Base-by-base conservation (phyloP, 108 stramenopile genomes). In the Nannochloropsis salina region DNA sequence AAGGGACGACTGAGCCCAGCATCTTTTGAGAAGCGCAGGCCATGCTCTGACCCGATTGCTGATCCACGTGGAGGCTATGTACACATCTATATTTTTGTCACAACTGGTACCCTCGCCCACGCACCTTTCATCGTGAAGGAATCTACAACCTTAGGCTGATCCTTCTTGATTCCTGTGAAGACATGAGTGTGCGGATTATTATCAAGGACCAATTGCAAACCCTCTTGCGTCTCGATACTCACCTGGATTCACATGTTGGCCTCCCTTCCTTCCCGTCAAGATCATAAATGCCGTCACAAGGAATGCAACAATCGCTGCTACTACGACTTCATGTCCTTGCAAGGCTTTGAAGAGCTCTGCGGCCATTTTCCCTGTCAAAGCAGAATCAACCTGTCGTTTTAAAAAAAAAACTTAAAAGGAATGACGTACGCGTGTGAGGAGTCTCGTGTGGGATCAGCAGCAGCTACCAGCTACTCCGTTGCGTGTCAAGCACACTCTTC, bases 241-340 rank as follows among this genome's bases (percentile, higher is more conserved):
- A 74, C 61, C 15, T 2, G 61, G 61, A n/a, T 74, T 74, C 20
- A 74, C 61, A n/a, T 74, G 61, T n/a, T n/a, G 15, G 61, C 20
- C n/a, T n/a, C 15, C 61, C n/a, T 74, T 74, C 61, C n/a, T 74
- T 15, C n/a, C 61, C 61, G 15, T 74, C 20, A 74, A 74, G n/a
- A 74, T 74, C 61, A 74, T 74, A n/a, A 74, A 74, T 15, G n/a
- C 61, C 61, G 61, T 74, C 61, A n/a, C 61, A 4, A 74, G 61
- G 15, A 74, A 74, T 15, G 61, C 61, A 15, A 74, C 15, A 4
- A 74, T n/a, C 0, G 61, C 61, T n/a, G 61, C 61, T 1, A 74
- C 3, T n/a, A 74, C 61, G 1, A 74, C n/a, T n/a, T 74, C 61
- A n/a, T 74, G 61, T n/a, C 61, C 61, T 74, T 74, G 20, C 20